A percentile compares a stretch with the other conserved stretches of the same genome.
Conservation (phyloP, 2,329 filamentous ascomycete species). For the Arthroderma sp. region DNA sequence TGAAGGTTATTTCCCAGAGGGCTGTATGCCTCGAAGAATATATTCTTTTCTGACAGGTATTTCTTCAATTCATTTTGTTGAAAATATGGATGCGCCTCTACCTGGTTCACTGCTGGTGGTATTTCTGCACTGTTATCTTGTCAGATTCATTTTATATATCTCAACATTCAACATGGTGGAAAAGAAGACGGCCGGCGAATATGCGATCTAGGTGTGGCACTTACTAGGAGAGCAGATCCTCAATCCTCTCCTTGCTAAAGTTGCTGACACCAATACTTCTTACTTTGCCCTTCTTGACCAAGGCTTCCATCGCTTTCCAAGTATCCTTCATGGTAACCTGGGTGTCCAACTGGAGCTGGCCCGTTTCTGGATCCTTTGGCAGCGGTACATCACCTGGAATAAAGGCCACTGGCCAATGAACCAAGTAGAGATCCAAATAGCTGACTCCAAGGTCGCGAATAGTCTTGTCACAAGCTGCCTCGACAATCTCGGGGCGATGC, state of each 20-base stretch:
- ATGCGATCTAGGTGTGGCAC: background rate
- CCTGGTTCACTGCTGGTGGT: slow-evolving; percentile 62
- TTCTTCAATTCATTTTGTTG: slow-evolving; percentile 43
- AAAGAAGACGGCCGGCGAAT: background rate
- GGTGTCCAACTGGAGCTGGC: background rate
- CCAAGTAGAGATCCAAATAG: slow-evolving; percentile 68
- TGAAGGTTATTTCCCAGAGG: slow-evolving; percentile 27
- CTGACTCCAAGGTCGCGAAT: slow-evolving; percentile 62
- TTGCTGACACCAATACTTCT: slow-evolving; percentile 50
- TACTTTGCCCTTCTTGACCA: slow-evolving; percentile 44
- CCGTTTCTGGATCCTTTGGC: slow-evolving; percentile 8
- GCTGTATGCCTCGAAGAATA: slow-evolving; percentile 42
- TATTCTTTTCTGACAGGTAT: slow-evolving; percentile 40
- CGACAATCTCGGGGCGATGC: slow-evolving; percentile 47
- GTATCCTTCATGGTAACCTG: slow-evolving; percentile 30
- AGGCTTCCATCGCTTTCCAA: slow-evolving; percentile 58
- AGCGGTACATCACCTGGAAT: background rate
- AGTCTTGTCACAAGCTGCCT: slow-evolving; percentile 59
- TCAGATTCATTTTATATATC: slow-evolving; percentile 24
- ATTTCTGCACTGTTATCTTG: slow-evolving; percentile 41
- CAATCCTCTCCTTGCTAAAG: slow-evolving; percentile 43
- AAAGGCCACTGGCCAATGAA: slow-evolving; percentile 64
- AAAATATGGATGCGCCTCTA: slow-evolving; percentile 65
- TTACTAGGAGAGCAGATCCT: slow-evolving; percentile 37
- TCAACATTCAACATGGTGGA: background rate